Evolutionary conservation across 2,329 filamentous ascomycete species (phyloP), one percentile per base, ranked within the genome.

Genomic region (Colletotrichum echinochloae): DNA sequence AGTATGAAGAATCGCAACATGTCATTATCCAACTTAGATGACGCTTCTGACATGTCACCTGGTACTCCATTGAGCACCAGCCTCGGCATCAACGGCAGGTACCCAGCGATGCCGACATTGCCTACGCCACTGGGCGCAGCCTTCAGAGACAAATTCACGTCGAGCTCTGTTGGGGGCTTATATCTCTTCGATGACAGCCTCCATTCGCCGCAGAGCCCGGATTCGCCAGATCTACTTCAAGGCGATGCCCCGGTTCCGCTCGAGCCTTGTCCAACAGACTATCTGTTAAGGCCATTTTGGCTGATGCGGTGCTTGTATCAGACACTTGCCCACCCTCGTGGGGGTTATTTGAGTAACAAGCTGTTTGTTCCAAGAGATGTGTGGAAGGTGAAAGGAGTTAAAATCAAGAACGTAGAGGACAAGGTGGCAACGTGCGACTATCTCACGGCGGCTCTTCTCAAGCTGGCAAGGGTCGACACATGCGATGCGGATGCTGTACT

Each of bases 241-340:
- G 77, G 84, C 0, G 90, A 94, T 74, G 88, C 90, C 1, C 95
- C 95, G 16, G 87, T 91, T 28, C 89, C 94, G 0, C 86, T 99
- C 6, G 96, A 99, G 77, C 93, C 96, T 3, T 99, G 97, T 78
- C 96, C 96, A 1, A 93, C 92, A 44, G 94, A 97, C 49, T 91
- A 92, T 70, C 87, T 98, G 76, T 86, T 98, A n/a, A 91, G 96
- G 26, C 97, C 96, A 2, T 99, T 98, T 80, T 99, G 96, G 96
- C 86, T 99, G 54, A 97, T 99, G 94, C 91, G 96, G 65, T 95
- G 93, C 72, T 86, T 99, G 33, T 97, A 96, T 78, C 94, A 98
- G 79, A 97, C 95, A 0, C 89, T 99, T 54, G 92, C 91, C 23
- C 95, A 99, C 77, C 94, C 95, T 2, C 90, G 94, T 30, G 96